Evolutionary conservation across 2,329 filamentous ascomycete species (phyloP), one percentile per base, ranked within the genome.

Genomic region (Talaromyces sp.): DNA sequence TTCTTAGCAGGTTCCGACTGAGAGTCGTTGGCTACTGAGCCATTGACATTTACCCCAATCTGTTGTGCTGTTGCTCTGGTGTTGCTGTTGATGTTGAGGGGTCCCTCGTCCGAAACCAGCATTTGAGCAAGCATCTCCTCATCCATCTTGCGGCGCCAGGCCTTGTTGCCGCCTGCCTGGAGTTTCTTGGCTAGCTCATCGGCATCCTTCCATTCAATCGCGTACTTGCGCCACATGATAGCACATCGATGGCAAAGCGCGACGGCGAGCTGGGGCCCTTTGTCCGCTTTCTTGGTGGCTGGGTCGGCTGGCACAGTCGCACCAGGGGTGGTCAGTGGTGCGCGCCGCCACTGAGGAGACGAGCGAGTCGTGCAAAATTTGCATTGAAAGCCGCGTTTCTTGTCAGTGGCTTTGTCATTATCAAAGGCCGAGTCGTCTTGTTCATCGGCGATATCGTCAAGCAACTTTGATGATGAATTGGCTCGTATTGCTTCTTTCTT

Each of bases 371-470:
- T 84, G 75, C 95, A 99, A 73, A 97, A 98, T 73, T 96, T 97
- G 83, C 95, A 99, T 66, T 92, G 84, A 70, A 99, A 98, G 23
- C 85, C 85, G 65, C 90, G 88, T 76, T 96, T 96, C 73, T 89
- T 89, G 63, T 87, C 82, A 3, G 79, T 77, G 0, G 94, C 92
- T 78, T 98, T 99, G 47, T 89, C 89, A 56, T 87, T 88, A 73
- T 99, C 95, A 69, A 96, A 99, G 2, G 95, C 95, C 5, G 95
- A 99, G 76, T 99, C 95, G 68, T 99, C 95, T 14, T 90, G 84
- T 65, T 94, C 89, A 73, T 99, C 90, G 7, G 94, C 95, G 64
- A 99, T 88, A 73, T 98, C 94, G 68, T 97, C 93, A 64, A 95
- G 87, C 33, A 96, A 79, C 73, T 95, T 96, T 33, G 86, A 86